These are phyloP conservation scores for Verticillium zaregamsianum DNA, from an alignment of 2,329 filamentous ascomycete species.

Conservation along the genomic window DNA sequence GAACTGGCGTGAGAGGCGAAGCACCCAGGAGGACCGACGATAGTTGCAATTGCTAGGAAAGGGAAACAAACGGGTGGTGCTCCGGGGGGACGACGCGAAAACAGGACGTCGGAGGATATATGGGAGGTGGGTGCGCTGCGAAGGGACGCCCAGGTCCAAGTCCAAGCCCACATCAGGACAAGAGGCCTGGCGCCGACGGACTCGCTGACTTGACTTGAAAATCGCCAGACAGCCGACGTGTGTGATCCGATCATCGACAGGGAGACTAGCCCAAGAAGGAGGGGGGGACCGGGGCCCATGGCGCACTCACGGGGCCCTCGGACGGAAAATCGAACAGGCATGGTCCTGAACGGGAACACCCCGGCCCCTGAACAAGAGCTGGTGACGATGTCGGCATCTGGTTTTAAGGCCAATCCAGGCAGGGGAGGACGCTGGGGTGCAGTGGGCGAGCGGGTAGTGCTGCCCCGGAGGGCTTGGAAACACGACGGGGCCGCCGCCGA, in stretches of 20 bases:
- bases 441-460: background rate
- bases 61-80: background rate
- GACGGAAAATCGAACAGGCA: background rate
- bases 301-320: background rate
- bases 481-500: background rate
- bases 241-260: slow-evolving; percentile 1
- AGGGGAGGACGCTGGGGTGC: background rate
- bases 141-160: background rate
- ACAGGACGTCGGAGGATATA: background rate
- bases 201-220: background rate
- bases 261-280: background rate
- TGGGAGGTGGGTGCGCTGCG: background rate
- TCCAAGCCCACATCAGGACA: background rate
- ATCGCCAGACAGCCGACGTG: background rate
- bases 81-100: background rate
- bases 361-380: background rate
- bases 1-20: background rate
- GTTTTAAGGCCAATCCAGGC: background rate
- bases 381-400: background rate
- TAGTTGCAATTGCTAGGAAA: background rate
- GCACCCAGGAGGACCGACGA: background rate
- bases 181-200: background rate
- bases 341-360: background rate
- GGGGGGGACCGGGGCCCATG: background rate
- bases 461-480: background rate